Evolutionary conservation across 768 basidiomycete species (phyloP), one percentile per base, ranked within the genome.

Genomic region (Candolleomyces eurysporus): DNA sequence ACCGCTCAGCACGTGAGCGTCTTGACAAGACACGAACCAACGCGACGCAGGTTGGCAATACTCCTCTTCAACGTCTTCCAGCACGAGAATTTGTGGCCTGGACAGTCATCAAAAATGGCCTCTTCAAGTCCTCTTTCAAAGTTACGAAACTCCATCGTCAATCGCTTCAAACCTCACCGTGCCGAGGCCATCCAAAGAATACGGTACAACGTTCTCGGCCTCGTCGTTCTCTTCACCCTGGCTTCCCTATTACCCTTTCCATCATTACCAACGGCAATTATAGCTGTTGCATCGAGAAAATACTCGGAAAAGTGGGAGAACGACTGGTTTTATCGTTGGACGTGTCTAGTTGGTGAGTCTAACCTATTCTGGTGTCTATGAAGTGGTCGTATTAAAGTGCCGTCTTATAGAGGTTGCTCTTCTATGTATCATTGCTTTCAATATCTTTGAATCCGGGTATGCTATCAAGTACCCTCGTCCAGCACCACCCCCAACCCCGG

Each of bases 401-500:
- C 36, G 5, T 57, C 30, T 17, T 17, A 36, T 55, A 81, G 80
- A 81, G 64, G 72, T 75, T 8, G 68, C 67, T 7, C 52, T 73
- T 14, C 68, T 74, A 6, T 59, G 66, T 2, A 63, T 80, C 22
- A 71, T 79, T 57, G 64, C 66, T 26, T 75, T 78, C 52, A 82
- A 82, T 57, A 69, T 81, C 59, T 43, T 80, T 36, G 75, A 81
- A 64, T 75, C 72, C 1, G 53, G 69, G 2, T 78, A 77, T 61
- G 80, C 80, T 0, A 65, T 82, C 21, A 77, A 75, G 36, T 82
- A 78, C 57, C 81, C 81, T n/a, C 75, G 77, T 19, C 62, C 71
- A 22, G 72, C 76, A 2, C 67, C 72, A 2, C 72, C 78, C 3
- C 70, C 74, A 1, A 75, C 79, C 14, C 76, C 77, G 19, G 66